Evolutionary conservation across 805 yeast genomes (phyloP).

Genomic region (Yarrowia osloensis): DNA sequence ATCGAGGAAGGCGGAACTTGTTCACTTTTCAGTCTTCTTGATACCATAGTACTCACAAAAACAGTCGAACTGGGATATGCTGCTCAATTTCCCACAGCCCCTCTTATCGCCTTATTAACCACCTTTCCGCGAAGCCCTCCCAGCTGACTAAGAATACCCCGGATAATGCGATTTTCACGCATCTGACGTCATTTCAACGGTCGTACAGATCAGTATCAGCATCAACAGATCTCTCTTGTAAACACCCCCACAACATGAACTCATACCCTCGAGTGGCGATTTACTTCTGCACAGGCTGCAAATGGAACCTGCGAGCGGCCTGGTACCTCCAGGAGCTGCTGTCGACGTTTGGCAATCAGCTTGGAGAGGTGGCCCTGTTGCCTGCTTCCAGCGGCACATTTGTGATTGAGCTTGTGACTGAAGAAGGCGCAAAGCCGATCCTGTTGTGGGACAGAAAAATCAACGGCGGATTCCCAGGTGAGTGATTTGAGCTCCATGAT

Average conservation of each 20-base stretch:
- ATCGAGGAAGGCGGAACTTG: no score
- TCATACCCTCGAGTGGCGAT: conserved; percentile 65
- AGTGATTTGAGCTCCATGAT: background rate
- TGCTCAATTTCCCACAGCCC: no score
- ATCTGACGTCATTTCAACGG: conserved; percentile 7
- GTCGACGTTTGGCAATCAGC: conserved; percentile 68
- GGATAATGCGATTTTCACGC: background rate
- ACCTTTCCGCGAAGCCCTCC: no score
- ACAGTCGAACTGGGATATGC: no score
- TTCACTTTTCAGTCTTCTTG: no score
- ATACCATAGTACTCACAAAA: no score
- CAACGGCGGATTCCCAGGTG: conserved; percentile 65
- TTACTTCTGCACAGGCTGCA: conserved; percentile 77
- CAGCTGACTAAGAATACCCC: background rate
- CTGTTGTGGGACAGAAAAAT: conserved; percentile 61
- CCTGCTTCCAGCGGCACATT: conserved; percentile 60
- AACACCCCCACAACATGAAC: background rate
- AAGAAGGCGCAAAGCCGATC: conserved; percentile 42
- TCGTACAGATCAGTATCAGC: background rate
- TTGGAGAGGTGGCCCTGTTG: conserved; percentile 57
- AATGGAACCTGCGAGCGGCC: conserved; percentile 84
- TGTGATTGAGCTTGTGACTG: conserved; percentile 53
- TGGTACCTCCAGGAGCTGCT: conserved; percentile 86
- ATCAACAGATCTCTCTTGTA: background rate
- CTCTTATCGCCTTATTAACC: no score